phyloP scores from a whole-genome alignment of 140 eudicot genomes.

The Senecio squalidus region DNA sequence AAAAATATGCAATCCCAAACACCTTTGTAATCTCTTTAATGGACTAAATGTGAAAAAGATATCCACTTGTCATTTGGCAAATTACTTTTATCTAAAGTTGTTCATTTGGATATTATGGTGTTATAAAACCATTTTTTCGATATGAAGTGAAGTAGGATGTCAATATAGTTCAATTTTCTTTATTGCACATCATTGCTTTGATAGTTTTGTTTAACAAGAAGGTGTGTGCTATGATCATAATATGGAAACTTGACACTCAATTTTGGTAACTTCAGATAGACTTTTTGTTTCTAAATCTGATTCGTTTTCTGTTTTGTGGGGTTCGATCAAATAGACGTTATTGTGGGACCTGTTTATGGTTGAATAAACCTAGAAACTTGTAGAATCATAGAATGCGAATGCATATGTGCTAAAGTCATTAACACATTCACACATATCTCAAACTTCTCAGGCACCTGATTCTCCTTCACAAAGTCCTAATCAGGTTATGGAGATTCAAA shows the following conservation, averaged over 20 bases:
- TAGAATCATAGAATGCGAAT: not conserved
- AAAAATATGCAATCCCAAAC: too few relatives aligned
- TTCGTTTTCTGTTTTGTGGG: not conserved
- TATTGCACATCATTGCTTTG: not conserved
- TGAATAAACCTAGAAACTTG: not conserved
- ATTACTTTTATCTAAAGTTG: too few relatives aligned
- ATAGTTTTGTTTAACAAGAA: not conserved
- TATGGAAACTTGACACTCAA: not conserved
- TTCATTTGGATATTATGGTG: too few relatives aligned
- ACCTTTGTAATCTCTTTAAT: too few relatives aligned
- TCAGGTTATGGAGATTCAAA: conserved; percentile 22
- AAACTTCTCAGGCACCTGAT: conserved; percentile 26
- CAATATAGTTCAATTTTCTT: not conserved
- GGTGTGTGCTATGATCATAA: not conserved
- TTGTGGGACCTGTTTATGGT: not conserved
- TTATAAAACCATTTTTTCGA: too few relatives aligned
- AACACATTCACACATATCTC: not conserved
- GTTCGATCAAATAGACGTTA: too few relatives aligned
- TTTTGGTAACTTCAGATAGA: not conserved
- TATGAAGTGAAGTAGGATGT: not conserved
- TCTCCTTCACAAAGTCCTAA: conserved; percentile 30
- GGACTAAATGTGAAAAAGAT: too few relatives aligned
- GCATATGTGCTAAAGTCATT: not conserved
- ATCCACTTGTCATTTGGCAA: not conserved
- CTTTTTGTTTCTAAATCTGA: not conserved